Evolutionary conservation across 495 filamentous ascomycete genomes (phyloP).

Genomic region (Aspergillus carlsbadensis): DNA sequence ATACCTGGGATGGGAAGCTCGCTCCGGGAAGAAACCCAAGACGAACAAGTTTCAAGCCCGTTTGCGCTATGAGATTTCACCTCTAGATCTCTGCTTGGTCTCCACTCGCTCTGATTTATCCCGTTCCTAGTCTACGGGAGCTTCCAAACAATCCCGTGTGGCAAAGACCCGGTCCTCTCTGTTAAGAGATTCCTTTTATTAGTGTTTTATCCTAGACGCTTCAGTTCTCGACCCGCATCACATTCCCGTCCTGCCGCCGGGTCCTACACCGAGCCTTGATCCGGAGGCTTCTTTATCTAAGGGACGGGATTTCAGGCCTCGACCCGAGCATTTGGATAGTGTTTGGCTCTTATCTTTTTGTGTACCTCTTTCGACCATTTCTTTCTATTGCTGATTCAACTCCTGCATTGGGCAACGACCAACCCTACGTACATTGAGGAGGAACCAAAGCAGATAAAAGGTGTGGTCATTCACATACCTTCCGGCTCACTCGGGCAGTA

Average conservation of each 20-base stretch:
- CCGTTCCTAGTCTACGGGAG: conserved; percentile 17
- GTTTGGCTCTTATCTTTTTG: background rate
- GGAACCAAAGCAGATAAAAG: background rate
- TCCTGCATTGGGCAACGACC: background rate
- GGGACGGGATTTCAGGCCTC: background rate
- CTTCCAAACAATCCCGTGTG: conserved; percentile 16
- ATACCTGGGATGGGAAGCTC: conserved; percentile 34
- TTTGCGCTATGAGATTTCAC: conserved; percentile 32
- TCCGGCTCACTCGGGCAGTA: too few species aligned
- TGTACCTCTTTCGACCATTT: background rate
- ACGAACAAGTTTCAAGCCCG: conserved; percentile 24
- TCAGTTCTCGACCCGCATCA: background rate
- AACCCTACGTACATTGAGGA: background rate
- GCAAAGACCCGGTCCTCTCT: conserved; percentile 12
- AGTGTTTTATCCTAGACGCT: background rate
- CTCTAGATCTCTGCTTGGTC: conserved; percentile 25
- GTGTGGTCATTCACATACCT: background rate
- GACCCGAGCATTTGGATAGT: background rate
- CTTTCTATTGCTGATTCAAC: background rate
- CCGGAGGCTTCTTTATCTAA: background rate
- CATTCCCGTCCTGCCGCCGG: background rate
- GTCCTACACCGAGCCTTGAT: conserved; percentile 1
- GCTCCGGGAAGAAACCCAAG: conserved; percentile 18
- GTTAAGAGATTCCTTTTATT: conserved; percentile 4
- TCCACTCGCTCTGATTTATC: conserved; percentile 16